Evolutionary conservation across 305 asterid species (phyloP).

Genomic region (Fraxinus albicans): DNA sequence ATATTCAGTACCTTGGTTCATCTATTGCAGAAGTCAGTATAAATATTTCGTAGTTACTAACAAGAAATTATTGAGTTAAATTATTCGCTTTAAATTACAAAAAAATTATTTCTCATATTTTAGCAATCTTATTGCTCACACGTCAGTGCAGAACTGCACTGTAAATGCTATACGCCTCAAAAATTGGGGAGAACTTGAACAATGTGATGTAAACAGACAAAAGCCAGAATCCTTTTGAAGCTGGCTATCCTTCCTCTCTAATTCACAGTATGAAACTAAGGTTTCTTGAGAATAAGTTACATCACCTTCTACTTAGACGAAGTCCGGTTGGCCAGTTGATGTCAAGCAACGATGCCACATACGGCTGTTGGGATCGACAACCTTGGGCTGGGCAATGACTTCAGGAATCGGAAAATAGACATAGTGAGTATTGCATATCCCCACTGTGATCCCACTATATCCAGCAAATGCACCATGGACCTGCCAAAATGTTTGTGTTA

Average conservation of each 20-base stretch:
- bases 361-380: slow-evolving; percentile 81
- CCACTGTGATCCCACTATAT: slow-evolving; percentile 91
- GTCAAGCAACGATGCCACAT: slow-evolving; percentile 99
- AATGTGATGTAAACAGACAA: neutral
- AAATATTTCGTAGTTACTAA: neutral
- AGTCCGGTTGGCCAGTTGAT: slow-evolving; percentile 95
- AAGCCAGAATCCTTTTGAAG: neutral
- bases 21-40: neutral
- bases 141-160: neutral
- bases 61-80: neutral
- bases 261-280: slow-evolving; percentile 17
- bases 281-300: slow-evolving; percentile 20
- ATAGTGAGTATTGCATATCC: slow-evolving; percentile 91
- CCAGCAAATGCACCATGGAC: slow-evolving; percentile 99
- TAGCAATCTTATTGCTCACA: slow-evolving; percentile 2
- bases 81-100: slow-evolving; percentile 1
- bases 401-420: slow-evolving; percentile 85
- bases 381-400: slow-evolving; percentile 71
- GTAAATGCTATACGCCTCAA: slow-evolving; percentile 11
- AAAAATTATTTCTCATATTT: neutral
- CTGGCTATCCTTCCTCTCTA: slow-evolving; percentile 27
- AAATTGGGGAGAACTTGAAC: neutral
- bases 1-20: neutral
- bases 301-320: slow-evolving; percentile 34
- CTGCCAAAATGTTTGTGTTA: slow-evolving; percentile 35